Percentiles rank a stretch among this genome's conserved stretches.
These are phyloP conservation scores for Zygnema cylindricum DNA, from an alignment of 139 green algal genomes.

Conservation along the genomic window DNA sequence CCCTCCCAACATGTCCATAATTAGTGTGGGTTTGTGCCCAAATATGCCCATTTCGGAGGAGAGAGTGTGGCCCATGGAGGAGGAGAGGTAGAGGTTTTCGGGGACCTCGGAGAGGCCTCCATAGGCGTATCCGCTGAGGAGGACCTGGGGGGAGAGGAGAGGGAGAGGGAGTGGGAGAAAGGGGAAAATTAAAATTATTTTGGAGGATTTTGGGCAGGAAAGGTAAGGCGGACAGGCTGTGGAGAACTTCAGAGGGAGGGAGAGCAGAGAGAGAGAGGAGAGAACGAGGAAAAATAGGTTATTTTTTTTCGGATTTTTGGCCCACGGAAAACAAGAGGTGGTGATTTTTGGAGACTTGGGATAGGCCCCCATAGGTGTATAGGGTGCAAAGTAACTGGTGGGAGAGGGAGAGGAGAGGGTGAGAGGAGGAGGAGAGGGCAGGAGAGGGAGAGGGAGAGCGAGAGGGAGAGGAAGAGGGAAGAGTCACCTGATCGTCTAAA, in stretches of 20 bases:
- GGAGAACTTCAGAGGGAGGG: neutral
- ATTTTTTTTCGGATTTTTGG: no score
- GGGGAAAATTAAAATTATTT: neutral
- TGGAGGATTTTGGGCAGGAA: neutral
- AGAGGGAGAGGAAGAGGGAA: neutral
- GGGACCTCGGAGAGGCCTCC: slow-evolving; percentile 78
- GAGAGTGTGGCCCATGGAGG: slow-evolving; percentile 65
- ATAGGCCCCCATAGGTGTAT: no score
- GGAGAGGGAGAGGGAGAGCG: neutral
- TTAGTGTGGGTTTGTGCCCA: slow-evolving; percentile 73
- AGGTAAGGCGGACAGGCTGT: no score
- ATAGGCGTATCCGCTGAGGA: slow-evolving; percentile 74
- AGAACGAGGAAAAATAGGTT: no score
- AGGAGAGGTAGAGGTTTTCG: slow-evolving; percentile 65
- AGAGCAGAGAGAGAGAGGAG: neutral
- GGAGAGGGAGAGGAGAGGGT: neutral
- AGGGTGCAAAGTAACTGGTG: neutral
- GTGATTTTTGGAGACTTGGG: no score
- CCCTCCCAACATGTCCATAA: slow-evolving; percentile 77
- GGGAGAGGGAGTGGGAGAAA: neutral
- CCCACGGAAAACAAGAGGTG: no score
- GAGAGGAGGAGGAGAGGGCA: neutral
- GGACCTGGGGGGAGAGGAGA: slow-evolving; percentile 54
- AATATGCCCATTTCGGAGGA: slow-evolving; percentile 80
- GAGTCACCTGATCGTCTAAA: slow-evolving; percentile 77